phyloP scores from a whole-genome alignment of 306 rosid genomes.

The Potentilla sterilis region DNA sequence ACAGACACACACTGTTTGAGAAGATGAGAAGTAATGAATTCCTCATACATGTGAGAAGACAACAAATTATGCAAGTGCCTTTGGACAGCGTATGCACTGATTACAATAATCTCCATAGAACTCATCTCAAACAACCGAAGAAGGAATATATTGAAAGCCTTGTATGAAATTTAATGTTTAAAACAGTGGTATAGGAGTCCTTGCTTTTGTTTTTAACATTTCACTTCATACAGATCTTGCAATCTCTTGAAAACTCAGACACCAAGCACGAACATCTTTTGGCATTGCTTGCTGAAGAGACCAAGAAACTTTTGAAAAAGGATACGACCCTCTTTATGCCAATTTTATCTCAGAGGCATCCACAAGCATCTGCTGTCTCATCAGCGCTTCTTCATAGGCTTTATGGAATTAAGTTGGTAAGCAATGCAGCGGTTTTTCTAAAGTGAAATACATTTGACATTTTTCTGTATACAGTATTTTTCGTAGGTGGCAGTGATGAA shows the following conservation, averaged over 20 bases:
- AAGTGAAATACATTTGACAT: slow-evolving; percentile 12
- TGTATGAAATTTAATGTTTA: background rate
- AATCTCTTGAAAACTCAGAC: slow-evolving; percentile 68
- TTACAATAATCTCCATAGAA: background rate
- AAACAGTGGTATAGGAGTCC: background rate
- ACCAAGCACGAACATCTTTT: slow-evolving; percentile 71
- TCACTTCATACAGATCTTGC: slow-evolving; percentile 52
- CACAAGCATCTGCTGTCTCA: slow-evolving; percentile 76
- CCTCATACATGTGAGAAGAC: background rate
- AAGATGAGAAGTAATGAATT: background rate
- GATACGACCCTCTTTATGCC: slow-evolving; percentile 79
- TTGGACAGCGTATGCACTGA: background rate
- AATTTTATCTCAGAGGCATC: slow-evolving; percentile 83
- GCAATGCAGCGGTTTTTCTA: slow-evolving; percentile 26
- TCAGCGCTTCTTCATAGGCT: slow-evolving; percentile 89
- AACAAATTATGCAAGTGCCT: background rate
- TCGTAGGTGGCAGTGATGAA: background rate
- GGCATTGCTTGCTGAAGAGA: slow-evolving; percentile 94
- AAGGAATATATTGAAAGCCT: background rate
- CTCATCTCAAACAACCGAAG: background rate
- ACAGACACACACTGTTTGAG: background rate
- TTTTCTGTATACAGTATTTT: background rate
- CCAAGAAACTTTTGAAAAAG: slow-evolving; percentile 71
- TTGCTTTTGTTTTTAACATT: background rate
- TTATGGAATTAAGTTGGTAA: slow-evolving; percentile 85